Evolutionary conservation across 208 protist genomes (phyloP), one percentile per base, ranked within the genome.

Genomic region (Borovskyia barvae): DNA sequence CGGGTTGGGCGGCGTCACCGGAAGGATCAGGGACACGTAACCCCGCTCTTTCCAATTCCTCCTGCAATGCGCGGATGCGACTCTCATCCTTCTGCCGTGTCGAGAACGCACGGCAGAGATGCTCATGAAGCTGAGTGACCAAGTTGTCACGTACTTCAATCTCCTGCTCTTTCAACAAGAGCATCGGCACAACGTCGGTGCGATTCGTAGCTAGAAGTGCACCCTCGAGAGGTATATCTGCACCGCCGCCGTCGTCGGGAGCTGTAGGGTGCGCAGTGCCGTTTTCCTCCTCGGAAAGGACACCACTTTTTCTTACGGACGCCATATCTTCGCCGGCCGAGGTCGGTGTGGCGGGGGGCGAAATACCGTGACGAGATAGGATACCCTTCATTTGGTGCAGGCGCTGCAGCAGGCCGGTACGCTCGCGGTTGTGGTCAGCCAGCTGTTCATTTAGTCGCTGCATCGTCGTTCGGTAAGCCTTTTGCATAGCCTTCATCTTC

Each of bases 381-480:
- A 66, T 41, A 11, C 59, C 48, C 41, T 84, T 66, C 15, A 79
- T 59, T 30, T 59, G 46, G 35, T 52, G 62, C 29, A 92, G 50
- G 48, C 72, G 73, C 36, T 72, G 64, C 48, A 68, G 32, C 19
- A 82, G 66, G 26, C 36, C 12, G 29, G 42, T 60, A 35, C 72
- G 72, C 32, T 82, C 75, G n/a, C 51, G 55, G 22, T 74, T 73
- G 58, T 71, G 72, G 45, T 77, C 75, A 0, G 79, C 52, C 5
- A 92, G 72, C 68, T 92, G 81, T 6, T 72, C 59, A 28, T 79
- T 80, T 19, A 92, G 75, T 40, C 76, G 65, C 33, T 80, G 59
- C 22, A 85, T 80, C 55, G 73, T 81, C n/a, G 61, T 73, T 52
- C 77, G 76, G 66, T 85, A 85, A 7, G 65, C 62, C 17, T 49